Conservation (phyloP, 345 rosid genomes). For the Kernera saxatilis region DNA sequence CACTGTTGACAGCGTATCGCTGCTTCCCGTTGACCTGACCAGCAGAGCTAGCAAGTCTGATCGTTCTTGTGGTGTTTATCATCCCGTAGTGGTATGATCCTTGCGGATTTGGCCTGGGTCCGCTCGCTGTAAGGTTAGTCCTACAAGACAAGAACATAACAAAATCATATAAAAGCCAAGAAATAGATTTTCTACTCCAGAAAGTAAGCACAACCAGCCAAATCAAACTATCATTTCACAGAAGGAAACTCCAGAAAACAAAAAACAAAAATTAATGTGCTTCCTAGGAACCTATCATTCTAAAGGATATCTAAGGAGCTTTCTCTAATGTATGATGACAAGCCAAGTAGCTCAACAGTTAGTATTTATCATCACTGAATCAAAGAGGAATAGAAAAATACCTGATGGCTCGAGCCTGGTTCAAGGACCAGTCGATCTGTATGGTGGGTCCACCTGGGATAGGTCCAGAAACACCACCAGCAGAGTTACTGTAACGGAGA, state of each 20-base stretch:
- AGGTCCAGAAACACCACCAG: conserved; percentile 67
- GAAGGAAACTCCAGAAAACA: neutral
- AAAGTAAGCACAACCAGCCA: neutral
- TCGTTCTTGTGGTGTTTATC: conserved; percentile 67
- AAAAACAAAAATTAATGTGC: neutral
- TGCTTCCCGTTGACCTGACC: conserved; percentile 85
- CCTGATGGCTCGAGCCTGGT: conserved; percentile 95
- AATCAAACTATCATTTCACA: neutral
- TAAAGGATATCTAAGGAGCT: neutral
- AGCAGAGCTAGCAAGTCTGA: conserved; percentile 67
- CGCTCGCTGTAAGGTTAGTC: conserved; percentile 93
- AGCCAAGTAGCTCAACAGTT: neutral
- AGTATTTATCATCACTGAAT: neutral
- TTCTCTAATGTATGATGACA: neutral
- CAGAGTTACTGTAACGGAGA: conserved; percentile 77
- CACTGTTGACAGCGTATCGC: conserved; percentile 83
- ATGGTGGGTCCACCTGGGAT: conserved; percentile 89
- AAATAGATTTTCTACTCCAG: neutral
- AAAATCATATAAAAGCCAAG: neutral
- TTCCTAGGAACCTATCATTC: neutral
- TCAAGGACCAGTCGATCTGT: conserved; percentile 82
- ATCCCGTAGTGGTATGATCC: conserved; percentile 98
- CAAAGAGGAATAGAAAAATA: neutral
- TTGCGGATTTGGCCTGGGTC: conserved; percentile 99
- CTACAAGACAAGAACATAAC: conserved; percentile 33